Evolutionary conservation across 345 rosid genomes (phyloP), one percentile per base, ranked within the genome.

Genomic region (Zanthoxylum bungeanum): DNA sequence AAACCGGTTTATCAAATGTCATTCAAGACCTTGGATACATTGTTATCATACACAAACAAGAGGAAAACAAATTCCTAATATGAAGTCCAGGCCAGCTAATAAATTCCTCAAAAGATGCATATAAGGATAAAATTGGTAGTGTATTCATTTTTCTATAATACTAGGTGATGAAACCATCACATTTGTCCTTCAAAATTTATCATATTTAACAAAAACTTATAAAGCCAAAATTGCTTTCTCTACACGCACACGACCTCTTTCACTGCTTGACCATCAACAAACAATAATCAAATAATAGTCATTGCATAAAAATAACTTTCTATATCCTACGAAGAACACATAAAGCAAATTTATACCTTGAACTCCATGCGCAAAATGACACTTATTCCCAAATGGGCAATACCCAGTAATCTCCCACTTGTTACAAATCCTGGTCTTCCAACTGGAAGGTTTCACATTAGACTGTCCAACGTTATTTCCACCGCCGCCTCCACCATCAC

Each of bases 351-450:
- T 28, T 76, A 69, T 81, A 93, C 98, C 98, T 72, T 80, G 90
- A 81, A 76, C 79, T 51, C 98, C 98, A 80, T 90, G 98, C 47
- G 98, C 98, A 80, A 94, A 94, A 81, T 95, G 99, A 77, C 97
- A 95, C 74, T 91, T 92, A 71, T 80, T 93, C 69, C 98, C 98
- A 78, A 94, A 94, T 0, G 97, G 98, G 69, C 98, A 92, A 73
- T 92, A 92, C 6, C 97, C 97, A 2, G 98, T 94, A 39, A 94
- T 80, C 83, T 94, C 98, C 98, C 97, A 92, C 81, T 95, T 95
- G 72, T 95, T 95, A 69, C 96, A 95, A 65, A 95, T 95, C 84
- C 98, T 85, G 4, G 97, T 92, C 77, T 95, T 95, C 99, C 99
- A 95, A 82, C 91, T 95, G 3, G 98, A 90, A 0, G 98, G 97